phyloP scores from a whole-genome alignment of 2,329 filamentous ascomycete species.

The Aspergillus flavus region DNA sequence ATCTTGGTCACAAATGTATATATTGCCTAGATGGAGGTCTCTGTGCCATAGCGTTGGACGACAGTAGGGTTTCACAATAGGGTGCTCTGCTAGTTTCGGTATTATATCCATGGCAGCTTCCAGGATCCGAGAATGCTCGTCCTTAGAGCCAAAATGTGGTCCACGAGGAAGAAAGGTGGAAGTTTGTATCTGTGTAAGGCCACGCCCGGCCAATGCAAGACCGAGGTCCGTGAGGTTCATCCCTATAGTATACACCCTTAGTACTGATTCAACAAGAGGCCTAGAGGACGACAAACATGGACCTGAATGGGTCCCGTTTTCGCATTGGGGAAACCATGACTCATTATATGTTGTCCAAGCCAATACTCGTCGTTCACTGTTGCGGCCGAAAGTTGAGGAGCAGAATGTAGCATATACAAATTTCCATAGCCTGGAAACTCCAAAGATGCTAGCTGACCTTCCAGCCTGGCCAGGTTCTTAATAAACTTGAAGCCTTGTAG shows the following conservation, averaged over 20 bases:
- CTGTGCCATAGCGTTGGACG: conserved; percentile 22
- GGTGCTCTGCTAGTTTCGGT: conserved; percentile 3
- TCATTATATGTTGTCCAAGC: too few relatives aligned
- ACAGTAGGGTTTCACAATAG: conserved; percentile 6
- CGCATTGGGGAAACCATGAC: too few relatives aligned
- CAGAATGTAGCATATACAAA: too few relatives aligned
- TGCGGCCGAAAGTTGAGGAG: too few relatives aligned
- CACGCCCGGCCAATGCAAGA: conserved; percentile 11
- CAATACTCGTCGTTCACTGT: too few relatives aligned
- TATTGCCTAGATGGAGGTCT: conserved; percentile 27
- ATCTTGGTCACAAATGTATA: conserved; percentile 23
- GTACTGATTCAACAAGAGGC: too few relatives aligned
- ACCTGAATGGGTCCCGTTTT: too few relatives aligned
- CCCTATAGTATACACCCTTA: conserved; percentile 4
- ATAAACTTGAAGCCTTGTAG: too few relatives aligned
- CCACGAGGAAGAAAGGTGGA: conserved; percentile 9
- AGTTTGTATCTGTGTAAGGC: conserved; percentile 10
- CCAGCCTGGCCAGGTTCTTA: too few relatives aligned
- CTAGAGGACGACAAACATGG: too few relatives aligned
- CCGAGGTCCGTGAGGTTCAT: conserved; percentile 13
- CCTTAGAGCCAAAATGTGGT: conserved; percentile 16
- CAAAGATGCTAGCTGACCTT: too few relatives aligned
- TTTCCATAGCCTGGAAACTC: too few relatives aligned
- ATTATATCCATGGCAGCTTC: conserved; percentile 11
- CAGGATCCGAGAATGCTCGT: conserved; percentile 13